Conservation (phyloP, 768 basidiomycete species). For the Naganishia antarctica region DNA sequence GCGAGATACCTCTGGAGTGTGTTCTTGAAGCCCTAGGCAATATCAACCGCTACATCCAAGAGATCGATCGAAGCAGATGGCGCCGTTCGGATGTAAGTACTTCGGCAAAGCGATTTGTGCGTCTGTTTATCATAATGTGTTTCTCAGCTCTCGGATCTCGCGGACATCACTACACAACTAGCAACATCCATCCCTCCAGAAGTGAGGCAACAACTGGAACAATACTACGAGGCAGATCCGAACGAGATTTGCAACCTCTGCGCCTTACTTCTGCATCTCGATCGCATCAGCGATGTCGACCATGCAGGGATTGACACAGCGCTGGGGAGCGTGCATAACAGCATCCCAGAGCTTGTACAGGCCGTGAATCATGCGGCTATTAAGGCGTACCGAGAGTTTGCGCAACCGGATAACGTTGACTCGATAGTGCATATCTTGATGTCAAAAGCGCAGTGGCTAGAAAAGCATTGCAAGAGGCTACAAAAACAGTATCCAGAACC, state of each 20-base stretch:
- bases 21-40: constrained; percentile 80
- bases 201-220: constrained; percentile 4
- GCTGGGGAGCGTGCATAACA: constrained; percentile 1
- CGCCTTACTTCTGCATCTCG: constrained; percentile 15
- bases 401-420: constrained; percentile 43
- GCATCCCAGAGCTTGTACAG: constrained; percentile 13
- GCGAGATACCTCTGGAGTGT: constrained; percentile 89
- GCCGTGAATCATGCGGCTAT: constrained; percentile 33
- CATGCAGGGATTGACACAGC: constrained; percentile 1
- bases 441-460: constrained; percentile 79
- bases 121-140: constrained; percentile 18
- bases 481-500: constrained; percentile 84
- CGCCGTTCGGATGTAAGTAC: constrained; percentile 69
- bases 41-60: constrained; percentile 65
- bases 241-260: constrained; percentile 15
- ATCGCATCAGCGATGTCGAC: constrained; percentile 20
- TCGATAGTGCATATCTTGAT: constrained; percentile 5
- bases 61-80: constrained; percentile 72
- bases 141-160: constrained; percentile 26
- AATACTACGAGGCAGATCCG: constrained; percentile 18
- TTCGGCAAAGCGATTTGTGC: constrained; percentile 27
- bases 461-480: constrained; percentile 74
- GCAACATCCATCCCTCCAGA: neutral
- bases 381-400: constrained; percentile 42
- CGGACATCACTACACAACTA: neutral